These are phyloP conservation scores for Syzygium malaccense DNA, from an alignment of 441 rosid genomes.

Conservation along the genomic window DNA sequence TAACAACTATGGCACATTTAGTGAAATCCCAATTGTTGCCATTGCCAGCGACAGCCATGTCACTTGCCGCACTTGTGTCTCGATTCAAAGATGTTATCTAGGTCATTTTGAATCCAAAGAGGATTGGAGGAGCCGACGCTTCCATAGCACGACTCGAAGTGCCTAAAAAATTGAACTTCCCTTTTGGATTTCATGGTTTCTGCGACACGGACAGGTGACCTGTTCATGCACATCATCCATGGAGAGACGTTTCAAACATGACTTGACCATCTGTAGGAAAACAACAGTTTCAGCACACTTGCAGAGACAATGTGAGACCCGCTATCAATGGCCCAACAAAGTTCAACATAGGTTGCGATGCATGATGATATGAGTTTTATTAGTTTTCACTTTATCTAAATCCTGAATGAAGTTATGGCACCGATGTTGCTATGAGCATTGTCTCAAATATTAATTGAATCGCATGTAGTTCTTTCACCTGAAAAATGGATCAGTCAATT, in stretches of 20 bases:
- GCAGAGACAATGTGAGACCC: no score
- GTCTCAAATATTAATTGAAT: no score
- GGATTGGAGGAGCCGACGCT: conserved; percentile 62
- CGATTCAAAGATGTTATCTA: conserved; percentile 61
- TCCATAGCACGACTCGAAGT: conserved; percentile 61
- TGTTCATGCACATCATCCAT: background rate
- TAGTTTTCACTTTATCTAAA: no score
- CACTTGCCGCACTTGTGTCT: background rate
- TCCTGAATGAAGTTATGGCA: no score
- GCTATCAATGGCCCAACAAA: no score
- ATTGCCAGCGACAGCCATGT: background rate
- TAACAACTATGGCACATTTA: background rate
- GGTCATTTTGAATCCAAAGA: conserved; percentile 59
- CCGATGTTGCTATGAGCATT: no score
- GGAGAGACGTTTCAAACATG: background rate
- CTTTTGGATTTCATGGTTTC: conserved; percentile 82
- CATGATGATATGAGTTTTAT: no score
- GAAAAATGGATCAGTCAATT: no score
- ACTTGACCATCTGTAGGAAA: background rate
- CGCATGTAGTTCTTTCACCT: no score
- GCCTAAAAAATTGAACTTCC: conserved; percentile 63
- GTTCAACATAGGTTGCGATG: no score
- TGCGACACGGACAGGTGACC: conserved; percentile 23
- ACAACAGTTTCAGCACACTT: no score
- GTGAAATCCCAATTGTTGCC: background rate